Percentiles rank a stretch among this genome's conserved stretches.
These are phyloP conservation scores for Sporisorium reilianum DNA, from an alignment of 1,284 basidiomycete species.

Conservation along the genomic window DNA sequence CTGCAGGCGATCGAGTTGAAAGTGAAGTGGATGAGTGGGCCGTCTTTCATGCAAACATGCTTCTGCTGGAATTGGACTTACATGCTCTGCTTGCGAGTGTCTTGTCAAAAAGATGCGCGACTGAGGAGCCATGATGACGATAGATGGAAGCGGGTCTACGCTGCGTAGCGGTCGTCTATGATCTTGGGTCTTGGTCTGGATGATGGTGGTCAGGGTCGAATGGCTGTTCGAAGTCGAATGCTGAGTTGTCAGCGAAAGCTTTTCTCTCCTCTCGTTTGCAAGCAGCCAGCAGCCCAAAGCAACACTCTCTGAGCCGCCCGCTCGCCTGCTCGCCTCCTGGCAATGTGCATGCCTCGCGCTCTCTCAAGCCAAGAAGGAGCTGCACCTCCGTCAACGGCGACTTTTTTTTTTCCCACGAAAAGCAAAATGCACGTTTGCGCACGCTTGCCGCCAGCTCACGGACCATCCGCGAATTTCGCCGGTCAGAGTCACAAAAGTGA, in stretches of 20 bases:
- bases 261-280: background rate
- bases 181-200: background rate
- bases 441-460: slow-evolving; percentile 16
- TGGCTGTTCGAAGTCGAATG: background rate
- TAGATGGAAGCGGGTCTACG: background rate
- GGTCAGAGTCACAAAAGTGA: background rate
- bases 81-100: slow-evolving; percentile 64
- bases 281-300: no score
- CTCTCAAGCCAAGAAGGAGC: background rate
- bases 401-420: slow-evolving; percentile 8
- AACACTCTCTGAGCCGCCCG: background rate
- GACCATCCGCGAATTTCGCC: slow-evolving; percentile 15
- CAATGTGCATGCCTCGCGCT: background rate
- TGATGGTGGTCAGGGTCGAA: background rate
- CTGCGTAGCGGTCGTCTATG: background rate
- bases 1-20: slow-evolving; percentile 9
- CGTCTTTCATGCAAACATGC: background rate
- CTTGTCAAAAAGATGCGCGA: slow-evolving; percentile 59
- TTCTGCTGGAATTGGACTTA: slow-evolving; percentile 27
- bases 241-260: background rate
- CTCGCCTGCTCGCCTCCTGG: background rate
- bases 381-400: slow-evolving; percentile 20
- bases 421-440: slow-evolving; percentile 11
- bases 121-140: slow-evolving; percentile 41
- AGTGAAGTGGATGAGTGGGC: background rate